phyloP scores from a whole-genome alignment of 441 rosid genomes.

The Adansonia madagascariensis region DNA sequence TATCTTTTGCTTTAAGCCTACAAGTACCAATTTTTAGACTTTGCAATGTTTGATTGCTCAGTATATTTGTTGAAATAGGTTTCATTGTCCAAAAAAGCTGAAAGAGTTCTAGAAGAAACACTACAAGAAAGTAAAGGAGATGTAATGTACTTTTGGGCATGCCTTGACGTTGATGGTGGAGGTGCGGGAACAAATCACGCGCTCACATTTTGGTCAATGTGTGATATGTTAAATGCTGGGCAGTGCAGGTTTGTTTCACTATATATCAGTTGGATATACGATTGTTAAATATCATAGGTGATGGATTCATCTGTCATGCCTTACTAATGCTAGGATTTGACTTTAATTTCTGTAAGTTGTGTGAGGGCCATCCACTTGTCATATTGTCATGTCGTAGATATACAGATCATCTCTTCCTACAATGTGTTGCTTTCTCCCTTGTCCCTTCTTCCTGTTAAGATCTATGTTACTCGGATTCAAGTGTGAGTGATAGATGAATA shows the following conservation, averaged over 20 bases:
- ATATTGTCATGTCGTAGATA: conserved; percentile 6
- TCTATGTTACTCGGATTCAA: too few species aligned
- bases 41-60: conserved; percentile 18
- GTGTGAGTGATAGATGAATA: too few species aligned
- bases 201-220: conserved; percentile 91
- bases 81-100: conserved; percentile 77
- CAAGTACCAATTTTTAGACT: conserved; percentile 1
- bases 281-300: background rate
- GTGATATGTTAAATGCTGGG: conserved; percentile 90
- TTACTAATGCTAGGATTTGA: background rate
- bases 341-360: background rate
- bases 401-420: background rate
- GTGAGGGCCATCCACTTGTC: background rate
- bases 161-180: conserved; percentile 62
- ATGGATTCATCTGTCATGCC: background rate
- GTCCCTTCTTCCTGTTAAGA: background rate
- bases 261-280: conserved; percentile 22
- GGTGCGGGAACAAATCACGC: conserved; percentile 36
- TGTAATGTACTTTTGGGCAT: conserved; percentile 88
- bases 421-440: background rate
- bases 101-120: conserved; percentile 71
- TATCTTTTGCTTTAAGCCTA: conserved; percentile 21
- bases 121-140: conserved; percentile 74
- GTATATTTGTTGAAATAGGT: conserved; percentile 56
- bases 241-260: conserved; percentile 69